Conservation (phyloP, 2,329 filamentous ascomycete species). For the Exophiala aquamarina region DNA sequence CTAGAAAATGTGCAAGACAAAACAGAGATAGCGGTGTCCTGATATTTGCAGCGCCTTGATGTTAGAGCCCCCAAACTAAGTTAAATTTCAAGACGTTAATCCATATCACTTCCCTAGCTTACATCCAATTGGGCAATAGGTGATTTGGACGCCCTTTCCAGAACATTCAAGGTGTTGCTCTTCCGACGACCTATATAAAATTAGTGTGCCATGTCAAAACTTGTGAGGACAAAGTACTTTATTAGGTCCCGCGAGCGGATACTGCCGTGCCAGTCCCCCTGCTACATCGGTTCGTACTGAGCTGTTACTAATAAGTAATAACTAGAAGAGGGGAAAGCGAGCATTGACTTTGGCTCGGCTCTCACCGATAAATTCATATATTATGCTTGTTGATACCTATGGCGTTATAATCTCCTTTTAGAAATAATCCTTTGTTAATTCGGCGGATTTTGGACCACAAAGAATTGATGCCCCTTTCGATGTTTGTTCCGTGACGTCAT, state of each 20-base stretch:
- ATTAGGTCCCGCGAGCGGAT: conserved; percentile 5
- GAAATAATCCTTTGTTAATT: conserved; percentile 6
- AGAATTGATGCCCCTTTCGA: conserved; percentile 6
- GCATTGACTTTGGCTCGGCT: conserved; percentile 5
- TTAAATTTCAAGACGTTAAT: conserved; percentile 5
- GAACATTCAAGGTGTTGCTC: neutral
- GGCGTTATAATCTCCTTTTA: conserved; percentile 4
- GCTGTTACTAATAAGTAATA: conserved; percentile 4
- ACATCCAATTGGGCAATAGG: conserved; percentile 4
- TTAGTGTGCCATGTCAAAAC: conserved; percentile 3
- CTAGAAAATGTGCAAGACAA: conserved; percentile 6
- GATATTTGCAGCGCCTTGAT: conserved; percentile 6
- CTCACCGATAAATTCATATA: conserved; percentile 7
- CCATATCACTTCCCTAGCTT: conserved; percentile 5
- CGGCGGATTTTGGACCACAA: conserved; percentile 5
- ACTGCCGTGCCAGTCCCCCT: conserved; percentile 4
- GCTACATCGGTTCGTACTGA: conserved; percentile 3
- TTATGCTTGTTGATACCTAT: conserved; percentile 7
- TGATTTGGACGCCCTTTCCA: neutral
- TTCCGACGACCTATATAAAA: neutral
- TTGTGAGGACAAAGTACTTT: conserved; percentile 7
- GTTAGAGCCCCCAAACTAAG: conserved; percentile 1
- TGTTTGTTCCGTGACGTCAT: conserved; percentile 3
- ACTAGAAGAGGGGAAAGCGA: conserved; percentile 3
- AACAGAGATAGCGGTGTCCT: conserved; percentile 6